Base-by-base conservation (phyloP, 805 yeast genomes). In the Cyberlindnera maritima region DNA sequence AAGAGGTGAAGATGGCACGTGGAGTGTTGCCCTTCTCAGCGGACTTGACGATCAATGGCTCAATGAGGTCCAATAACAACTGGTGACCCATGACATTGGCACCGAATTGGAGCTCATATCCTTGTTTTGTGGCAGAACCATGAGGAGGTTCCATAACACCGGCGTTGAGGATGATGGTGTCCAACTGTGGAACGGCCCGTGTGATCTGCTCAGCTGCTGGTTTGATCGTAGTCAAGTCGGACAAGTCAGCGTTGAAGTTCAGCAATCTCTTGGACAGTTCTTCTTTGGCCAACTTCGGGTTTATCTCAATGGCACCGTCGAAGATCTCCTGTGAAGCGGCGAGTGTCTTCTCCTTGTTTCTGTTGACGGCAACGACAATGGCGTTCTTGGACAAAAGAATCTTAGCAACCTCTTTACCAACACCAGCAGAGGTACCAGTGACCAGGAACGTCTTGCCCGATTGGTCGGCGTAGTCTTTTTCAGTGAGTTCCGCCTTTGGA, bases 71-170 rank as follows among this genome's bases (percentile, higher is more conserved):
- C 49, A 75, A 71, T 18, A 77, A 59, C 20, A 75, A 56, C 46
- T 67, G 73, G 19, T 76, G 75, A 1, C 74, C 81, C 13, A 78
- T 50, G 18, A 58, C 68, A 56, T 78, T 78, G 19, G 71, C 68
- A 11, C 78, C 81, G 37, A 75, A 59, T 43, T 72, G 76, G 34
- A 64, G 46, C 44, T 77, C 81, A 46, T 65, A 68, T 10, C 76
- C 79, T 58, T 77, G 79, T 12, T 43, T 57, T 2, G 79, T 67
- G 26, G 44, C 44, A 8, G 69, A 52, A 1, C 65, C 70, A n/a
- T 43, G 37, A 4, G 76, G 71, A 5, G 72, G 71, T 3, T 40
- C 47, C 74, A 71, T 70, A 3, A 75, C 69, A 28, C 76, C 77
- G 12, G 77, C 78, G 53, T 75, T 75, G 52, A 70, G 67, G 35